Conservation (phyloP, 1,284 basidiomycete genomes). For the Ceratobasidium sp. region DNA sequence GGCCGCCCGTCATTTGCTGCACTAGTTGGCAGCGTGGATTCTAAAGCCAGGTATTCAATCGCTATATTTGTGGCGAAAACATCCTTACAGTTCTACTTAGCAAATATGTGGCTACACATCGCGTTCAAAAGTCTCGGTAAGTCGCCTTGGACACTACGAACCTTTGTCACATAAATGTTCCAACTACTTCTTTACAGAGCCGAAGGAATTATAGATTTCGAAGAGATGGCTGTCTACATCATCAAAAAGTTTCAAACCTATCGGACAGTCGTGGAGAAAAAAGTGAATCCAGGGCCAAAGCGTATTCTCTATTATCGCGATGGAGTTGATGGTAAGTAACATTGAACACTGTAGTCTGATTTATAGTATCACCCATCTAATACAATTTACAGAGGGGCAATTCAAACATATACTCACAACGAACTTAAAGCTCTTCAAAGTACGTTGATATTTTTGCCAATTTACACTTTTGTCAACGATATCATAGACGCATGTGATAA, state of each 20-base stretch:
- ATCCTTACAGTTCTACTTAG: constrained; percentile 59
- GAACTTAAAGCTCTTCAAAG: constrained; percentile 45
- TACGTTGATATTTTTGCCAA: neutral
- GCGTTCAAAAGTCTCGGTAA: constrained; percentile 73
- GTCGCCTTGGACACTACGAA: constrained; percentile 66
- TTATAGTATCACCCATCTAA: neutral
- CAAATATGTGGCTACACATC: constrained; percentile 67
- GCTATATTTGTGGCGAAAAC: neutral
- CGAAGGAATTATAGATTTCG: constrained; percentile 30
- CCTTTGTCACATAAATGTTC: neutral
- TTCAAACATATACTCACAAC: constrained; percentile 45
- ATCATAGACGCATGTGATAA: constrained; percentile 45
- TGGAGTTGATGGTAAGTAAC: constrained; percentile 67
- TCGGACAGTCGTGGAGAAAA: constrained; percentile 11
- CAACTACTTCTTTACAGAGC: neutral
- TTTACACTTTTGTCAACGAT: neutral
- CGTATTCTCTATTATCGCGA: constrained; percentile 58
- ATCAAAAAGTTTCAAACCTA: constrained; percentile 30
- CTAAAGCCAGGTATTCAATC: constrained; percentile 52
- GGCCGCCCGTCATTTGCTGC: constrained; percentile 81
- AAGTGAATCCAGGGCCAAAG: constrained; percentile 17
- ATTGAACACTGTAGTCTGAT: neutral
- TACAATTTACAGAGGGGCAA: constrained; percentile 63
- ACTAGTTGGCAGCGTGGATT: constrained; percentile 79
- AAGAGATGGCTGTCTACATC: constrained; percentile 34